Base-by-base conservation (phyloP, 768 basidiomycete species). In the Daedaleopsis nitida region DNA sequence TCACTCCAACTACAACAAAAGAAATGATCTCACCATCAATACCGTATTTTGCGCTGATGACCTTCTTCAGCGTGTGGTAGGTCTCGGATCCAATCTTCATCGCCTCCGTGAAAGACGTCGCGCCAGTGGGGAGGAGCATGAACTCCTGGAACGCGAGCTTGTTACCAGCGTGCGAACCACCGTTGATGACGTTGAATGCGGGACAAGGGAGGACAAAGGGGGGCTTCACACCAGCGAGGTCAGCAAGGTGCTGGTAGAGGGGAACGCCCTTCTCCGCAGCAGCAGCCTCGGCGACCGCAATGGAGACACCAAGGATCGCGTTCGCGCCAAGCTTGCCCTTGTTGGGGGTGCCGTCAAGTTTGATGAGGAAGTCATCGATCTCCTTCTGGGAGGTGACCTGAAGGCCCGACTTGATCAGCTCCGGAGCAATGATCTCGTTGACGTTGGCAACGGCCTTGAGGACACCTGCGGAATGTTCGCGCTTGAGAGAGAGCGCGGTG, bases 61-160 rank as follows among this genome's bases (percentile, higher is more conserved):
- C 96, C 83, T 95, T 97, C 85, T 99, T 99, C 73, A 98, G 83
- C 66, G 90, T 91, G 83, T 97, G 95, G 81, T 97, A 97, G 23
- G 93, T 96, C 80, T 99, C 97, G 11, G 96, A 91, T 63, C 97
- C 97, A 62, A 96, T 95, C 81, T 98, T 96, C 88, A 99, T 89
- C 59, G 97, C 95, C 82, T 99, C 96, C 35, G 92, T 87, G 84
- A 98, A 99, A 61, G 83, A 84, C 17, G 82, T 69, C 54, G 97
- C 97, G 55, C 96, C 96, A 63, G 94, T 96, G 64, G 97, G 96
- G 65, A 98, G 84, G 68, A 99, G 84, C 97, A 99, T 98, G 84
- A 99, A 99, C 79, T 99, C 97, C 79, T 99, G 97, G 92, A 98
- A 99, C 42, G 97, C 97, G 65, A 99, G 91, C 79, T 96, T 96